Percentiles rank a stretch among this genome's conserved stretches.
These are phyloP conservation scores for Solanum hybrid DNA, from an alignment of 305 asterid genomes.

Conservation along the genomic window DNA sequence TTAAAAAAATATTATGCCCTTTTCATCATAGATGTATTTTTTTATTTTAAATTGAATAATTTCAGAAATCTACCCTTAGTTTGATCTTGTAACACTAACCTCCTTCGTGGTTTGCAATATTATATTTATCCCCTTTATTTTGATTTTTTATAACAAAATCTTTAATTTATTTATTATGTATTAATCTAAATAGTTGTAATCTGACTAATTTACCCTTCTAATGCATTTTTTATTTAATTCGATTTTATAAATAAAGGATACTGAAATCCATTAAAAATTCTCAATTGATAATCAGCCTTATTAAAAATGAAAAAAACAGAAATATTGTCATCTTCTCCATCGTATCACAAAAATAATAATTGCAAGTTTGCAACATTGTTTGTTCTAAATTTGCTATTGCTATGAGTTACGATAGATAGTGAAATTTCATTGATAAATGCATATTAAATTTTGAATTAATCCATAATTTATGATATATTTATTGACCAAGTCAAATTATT, in stretches of 20 bases:
- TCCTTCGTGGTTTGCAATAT: not conserved
- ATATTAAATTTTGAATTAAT: no score
- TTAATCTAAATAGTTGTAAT: not conserved
- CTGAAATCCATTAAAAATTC: not conserved
- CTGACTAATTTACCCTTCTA: not conserved
- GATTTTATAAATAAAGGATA: not conserved
- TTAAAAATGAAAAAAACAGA: not conserved
- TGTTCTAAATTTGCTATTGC: not conserved
- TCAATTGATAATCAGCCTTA: not conserved
- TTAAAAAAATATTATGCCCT: no score
- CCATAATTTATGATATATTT: not conserved
- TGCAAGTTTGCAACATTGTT: not conserved
- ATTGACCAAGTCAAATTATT: not conserved
- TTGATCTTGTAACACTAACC: not conserved
- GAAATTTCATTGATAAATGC: not conserved
- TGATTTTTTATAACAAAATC: not conserved
- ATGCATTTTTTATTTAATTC: not conserved
- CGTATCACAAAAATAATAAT: not conserved
- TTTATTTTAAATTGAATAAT: no score
- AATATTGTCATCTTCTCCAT: not conserved
- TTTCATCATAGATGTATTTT: no score
- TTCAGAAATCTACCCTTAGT: not conserved
- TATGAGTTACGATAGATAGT: not conserved
- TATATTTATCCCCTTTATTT: not conserved
- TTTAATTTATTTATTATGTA: not conserved